phyloP scores from a whole-genome alignment of 805 yeast species.

The Saturnispora mendoncae region DNA sequence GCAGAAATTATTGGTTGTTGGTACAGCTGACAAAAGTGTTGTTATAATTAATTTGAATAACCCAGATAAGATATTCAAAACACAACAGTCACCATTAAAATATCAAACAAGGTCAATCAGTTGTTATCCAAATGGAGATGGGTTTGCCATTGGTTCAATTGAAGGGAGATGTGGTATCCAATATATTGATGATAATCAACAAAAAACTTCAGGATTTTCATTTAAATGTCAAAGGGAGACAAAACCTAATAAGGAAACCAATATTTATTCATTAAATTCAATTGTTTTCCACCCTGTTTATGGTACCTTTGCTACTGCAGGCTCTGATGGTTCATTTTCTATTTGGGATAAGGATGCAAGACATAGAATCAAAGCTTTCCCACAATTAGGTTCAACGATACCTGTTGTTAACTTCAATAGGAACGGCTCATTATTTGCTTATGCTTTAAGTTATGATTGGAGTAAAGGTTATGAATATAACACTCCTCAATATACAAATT shows the following conservation, averaged over 20 bases:
- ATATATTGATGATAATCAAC: slow-evolving; percentile 78
- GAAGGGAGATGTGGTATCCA: slow-evolving; percentile 96
- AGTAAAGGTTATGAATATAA: slow-evolving; percentile 78
- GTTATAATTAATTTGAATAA: slow-evolving; percentile 67
- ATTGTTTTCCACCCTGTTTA: slow-evolving; percentile 80
- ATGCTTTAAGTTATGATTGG: slow-evolving; percentile 94
- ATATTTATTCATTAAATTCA: slow-evolving; percentile 70
- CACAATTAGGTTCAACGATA: slow-evolving; percentile 57
- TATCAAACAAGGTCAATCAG: slow-evolving; percentile 78
- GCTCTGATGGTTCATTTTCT: slow-evolving; percentile 87
- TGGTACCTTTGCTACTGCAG: slow-evolving; percentile 91
- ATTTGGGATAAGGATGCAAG: slow-evolving; percentile 95
- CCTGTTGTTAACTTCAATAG: slow-evolving; percentile 75
- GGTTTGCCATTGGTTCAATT: slow-evolving; percentile 85
- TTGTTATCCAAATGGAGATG: slow-evolving; percentile 88
- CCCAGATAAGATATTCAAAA: slow-evolving; percentile 76
- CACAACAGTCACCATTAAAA: slow-evolving; percentile 67
- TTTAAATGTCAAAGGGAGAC: slow-evolving; percentile 90
- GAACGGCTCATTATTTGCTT: slow-evolving; percentile 77
- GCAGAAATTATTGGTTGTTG: slow-evolving; percentile 81
- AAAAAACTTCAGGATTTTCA: slow-evolving; percentile 65
- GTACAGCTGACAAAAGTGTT: slow-evolving; percentile 83
- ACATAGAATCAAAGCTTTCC: slow-evolving; percentile 76
- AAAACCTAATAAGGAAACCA: slow-evolving; percentile 46
- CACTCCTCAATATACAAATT: slow-evolving; percentile 63